Evolutionary conservation across 441 rosid genomes (phyloP).

Genomic region (Bruguiera hainesii): DNA sequence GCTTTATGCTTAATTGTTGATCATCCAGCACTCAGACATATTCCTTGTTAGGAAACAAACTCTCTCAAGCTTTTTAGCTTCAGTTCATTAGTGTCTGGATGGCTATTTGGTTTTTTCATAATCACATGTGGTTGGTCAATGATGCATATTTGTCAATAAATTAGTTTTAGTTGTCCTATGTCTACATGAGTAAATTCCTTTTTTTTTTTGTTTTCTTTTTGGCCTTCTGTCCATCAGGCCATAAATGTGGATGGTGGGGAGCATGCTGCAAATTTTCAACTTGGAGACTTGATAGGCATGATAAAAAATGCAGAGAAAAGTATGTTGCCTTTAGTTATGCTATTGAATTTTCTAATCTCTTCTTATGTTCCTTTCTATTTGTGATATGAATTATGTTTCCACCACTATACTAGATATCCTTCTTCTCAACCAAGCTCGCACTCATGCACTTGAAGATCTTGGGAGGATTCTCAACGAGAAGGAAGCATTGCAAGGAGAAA

Average conservation of each 20-base stretch:
- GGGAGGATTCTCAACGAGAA: conserved; percentile 66
- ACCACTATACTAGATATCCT: conserved; percentile 55
- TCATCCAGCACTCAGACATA: background rate
- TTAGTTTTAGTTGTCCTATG: background rate
- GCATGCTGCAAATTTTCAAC: conserved; percentile 46
- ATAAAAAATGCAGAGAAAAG: conserved; percentile 87
- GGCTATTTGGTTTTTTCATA: background rate
- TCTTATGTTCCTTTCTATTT: background rate
- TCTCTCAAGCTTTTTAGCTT: background rate
- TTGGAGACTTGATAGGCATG: conserved; percentile 67
- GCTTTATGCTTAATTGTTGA: background rate
- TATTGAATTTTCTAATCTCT: conserved; percentile 18
- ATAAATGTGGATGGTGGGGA: conserved; percentile 42
- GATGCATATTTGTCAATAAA: background rate
- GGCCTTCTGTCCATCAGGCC: conserved; percentile 37
- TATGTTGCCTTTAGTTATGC: conserved; percentile 26
- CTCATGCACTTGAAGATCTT: conserved; percentile 71
- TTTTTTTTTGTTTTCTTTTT: background rate
- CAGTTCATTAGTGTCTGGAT: background rate
- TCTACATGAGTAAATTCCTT: background rate
- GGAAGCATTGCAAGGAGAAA: conserved; percentile 72
- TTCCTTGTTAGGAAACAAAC: background rate
- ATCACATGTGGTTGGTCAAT: background rate
- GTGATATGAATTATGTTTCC: conserved; percentile 9
- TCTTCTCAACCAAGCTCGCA: conserved; percentile 82